phyloP scores from a whole-genome alignment of 768 basidiomycete genomes.

The Leccinellum albellum region DNA sequence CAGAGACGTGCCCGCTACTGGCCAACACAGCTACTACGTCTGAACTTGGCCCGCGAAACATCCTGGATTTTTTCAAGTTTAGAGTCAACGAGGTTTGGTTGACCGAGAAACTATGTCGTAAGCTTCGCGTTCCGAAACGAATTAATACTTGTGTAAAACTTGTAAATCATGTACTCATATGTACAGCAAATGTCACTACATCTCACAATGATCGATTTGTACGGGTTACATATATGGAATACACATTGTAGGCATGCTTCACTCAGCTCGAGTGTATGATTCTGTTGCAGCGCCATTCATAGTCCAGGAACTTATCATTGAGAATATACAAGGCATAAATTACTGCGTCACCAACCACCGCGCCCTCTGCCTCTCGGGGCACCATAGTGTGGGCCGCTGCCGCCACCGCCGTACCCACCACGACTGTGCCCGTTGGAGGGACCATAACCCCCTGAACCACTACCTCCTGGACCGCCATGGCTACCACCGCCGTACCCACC shows the following conservation, averaged over 20 bases:
- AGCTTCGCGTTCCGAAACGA: neutral
- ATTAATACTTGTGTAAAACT: neutral
- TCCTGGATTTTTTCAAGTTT: neutral
- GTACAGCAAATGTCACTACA: conserved; percentile 5
- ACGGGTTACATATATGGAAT: too few species aligned
- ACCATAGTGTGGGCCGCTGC: conserved; percentile 28
- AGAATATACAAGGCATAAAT: conserved; percentile 25
- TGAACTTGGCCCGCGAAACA: conserved; percentile 1
- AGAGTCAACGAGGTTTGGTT: neutral
- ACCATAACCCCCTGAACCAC: conserved; percentile 26
- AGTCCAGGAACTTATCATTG: conserved; percentile 8
- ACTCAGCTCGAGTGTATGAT: too few species aligned
- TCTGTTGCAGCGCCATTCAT: neutral
- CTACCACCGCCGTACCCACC: conserved; percentile 16
- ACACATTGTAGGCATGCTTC: too few species aligned
- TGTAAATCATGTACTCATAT: conserved; percentile 17
- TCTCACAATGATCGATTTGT: too few species aligned
- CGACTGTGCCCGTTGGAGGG: conserved; percentile 28
- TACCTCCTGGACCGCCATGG: neutral
- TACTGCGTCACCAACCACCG: conserved; percentile 39
- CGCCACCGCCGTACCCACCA: conserved; percentile 40
- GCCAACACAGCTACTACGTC: conserved; percentile 27
- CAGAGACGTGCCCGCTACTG: conserved; percentile 26
- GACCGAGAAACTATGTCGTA: neutral
- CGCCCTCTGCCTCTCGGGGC: conserved; percentile 47